A percentile compares a stretch with the other conserved stretches of the same genome.
Conservation (phyloP, 2,329 filamentous ascomycete species). For the Meredithiella fracta region DNA sequence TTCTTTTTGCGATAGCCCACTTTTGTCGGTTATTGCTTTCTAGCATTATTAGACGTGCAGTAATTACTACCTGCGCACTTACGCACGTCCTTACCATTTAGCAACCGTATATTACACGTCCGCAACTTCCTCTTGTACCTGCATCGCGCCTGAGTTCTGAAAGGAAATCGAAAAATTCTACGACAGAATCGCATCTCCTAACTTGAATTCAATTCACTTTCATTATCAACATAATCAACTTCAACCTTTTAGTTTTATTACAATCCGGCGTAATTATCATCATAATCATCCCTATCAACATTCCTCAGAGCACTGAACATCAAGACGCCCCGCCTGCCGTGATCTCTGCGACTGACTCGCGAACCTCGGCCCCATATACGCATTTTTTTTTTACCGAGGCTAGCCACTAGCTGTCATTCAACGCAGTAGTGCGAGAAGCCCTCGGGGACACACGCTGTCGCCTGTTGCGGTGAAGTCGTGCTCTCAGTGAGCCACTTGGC, state of each 20-base stretch:
- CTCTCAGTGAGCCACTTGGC: background rate
- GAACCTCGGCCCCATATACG: background rate
- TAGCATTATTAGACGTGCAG: background rate
- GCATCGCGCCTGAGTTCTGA: background rate
- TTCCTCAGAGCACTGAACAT: background rate
- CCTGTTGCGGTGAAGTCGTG: background rate
- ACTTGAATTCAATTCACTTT: no score
- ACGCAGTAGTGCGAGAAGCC: background rate
- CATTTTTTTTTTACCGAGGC: background rate
- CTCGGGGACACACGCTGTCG: background rate
- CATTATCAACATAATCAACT: background rate
- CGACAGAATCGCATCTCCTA: no score
- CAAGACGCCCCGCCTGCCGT: background rate
- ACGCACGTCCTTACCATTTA: background rate
- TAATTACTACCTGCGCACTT: background rate
- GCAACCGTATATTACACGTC: background rate
- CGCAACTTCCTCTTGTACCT: background rate
- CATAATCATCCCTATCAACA: background rate
- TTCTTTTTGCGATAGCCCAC: background rate
- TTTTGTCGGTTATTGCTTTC: background rate
- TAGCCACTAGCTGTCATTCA: background rate
- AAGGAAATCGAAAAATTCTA: no score
- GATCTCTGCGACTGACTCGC: background rate
- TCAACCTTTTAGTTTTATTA: background rate
- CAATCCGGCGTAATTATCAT: background rate